Percentiles rank a stretch among this genome's conserved stretches.
Conservation (phyloP, 805 yeast species). For the Saccharomycopsis javanensis region DNA sequence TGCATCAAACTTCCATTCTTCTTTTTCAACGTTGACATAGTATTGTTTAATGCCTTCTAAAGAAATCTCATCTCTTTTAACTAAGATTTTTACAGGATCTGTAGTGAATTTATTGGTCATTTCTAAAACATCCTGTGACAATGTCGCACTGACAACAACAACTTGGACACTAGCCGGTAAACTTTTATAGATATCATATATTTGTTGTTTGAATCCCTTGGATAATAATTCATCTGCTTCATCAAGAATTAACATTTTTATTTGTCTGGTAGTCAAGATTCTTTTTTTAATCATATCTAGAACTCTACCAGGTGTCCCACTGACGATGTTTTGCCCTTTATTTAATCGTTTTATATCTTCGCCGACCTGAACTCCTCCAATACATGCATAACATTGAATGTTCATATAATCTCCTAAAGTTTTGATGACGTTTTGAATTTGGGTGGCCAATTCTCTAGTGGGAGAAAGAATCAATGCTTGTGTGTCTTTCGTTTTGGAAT, state of each 20-base stretch:
- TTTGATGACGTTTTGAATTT: constrained; percentile 80
- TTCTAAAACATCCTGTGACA: constrained; percentile 84
- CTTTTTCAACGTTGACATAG: constrained; percentile 83
- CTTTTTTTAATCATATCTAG: constrained; percentile 84
- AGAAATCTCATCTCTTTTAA: constrained; percentile 88
- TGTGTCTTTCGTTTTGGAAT: constrained; percentile 57
- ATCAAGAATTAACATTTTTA: constrained; percentile 84
- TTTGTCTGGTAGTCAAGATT: constrained; percentile 57
- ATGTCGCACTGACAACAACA: constrained; percentile 89
- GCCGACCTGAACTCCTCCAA: constrained; percentile 83
- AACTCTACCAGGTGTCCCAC: constrained; percentile 97
- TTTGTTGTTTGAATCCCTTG: constrained; percentile 92
- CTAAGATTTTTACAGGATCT: constrained; percentile 88
- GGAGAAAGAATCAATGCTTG: constrained; percentile 93
- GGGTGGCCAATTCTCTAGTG: constrained; percentile 91
- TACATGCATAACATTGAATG: constrained; percentile 79
- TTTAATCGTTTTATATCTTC: constrained; percentile 71
- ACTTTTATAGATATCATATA: constrained; percentile 78
- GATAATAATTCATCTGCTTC: constrained; percentile 95
- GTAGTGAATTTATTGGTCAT: constrained; percentile 88
- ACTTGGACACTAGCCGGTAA: constrained; percentile 85
- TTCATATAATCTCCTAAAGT: constrained; percentile 85
- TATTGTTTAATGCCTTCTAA: constrained; percentile 92
- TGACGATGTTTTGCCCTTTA: constrained; percentile 78
- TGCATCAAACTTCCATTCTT: constrained; percentile 90